Conservation (phyloP, 2,329 filamentous ascomycete genomes). For the Cadophora sp. region DNA sequence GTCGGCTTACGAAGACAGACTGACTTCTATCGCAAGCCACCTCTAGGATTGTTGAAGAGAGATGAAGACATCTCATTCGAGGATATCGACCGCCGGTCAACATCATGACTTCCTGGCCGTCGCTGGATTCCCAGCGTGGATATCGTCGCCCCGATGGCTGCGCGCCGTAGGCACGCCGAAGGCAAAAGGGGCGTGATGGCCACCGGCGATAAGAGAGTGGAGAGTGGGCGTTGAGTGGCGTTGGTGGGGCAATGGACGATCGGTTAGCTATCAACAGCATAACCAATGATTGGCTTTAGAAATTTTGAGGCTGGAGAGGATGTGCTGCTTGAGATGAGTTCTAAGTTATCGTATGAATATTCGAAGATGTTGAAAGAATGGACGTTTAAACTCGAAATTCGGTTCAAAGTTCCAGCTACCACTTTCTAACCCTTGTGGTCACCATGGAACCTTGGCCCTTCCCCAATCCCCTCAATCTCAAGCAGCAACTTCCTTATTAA, state of each 20-base stretch:
- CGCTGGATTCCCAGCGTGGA: constrained; percentile 18
- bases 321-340: too few relatives aligned
- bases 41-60: neutral
- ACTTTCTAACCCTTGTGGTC: neutral
- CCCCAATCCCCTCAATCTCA: neutral
- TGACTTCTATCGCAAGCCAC: constrained; percentile 1
- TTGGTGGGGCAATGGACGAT: constrained; percentile 17
- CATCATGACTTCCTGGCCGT: neutral
- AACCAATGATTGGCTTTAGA: constrained; percentile 13
- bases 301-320: neutral
- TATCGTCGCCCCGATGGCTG: constrained; percentile 26
- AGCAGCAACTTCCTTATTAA: constrained; percentile 17
- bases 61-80: constrained; percentile 1
- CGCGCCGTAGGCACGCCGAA: constrained; percentile 35
- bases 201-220: constrained; percentile 28
- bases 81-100: constrained; percentile 10
- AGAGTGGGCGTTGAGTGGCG: constrained; percentile 24
- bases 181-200: constrained; percentile 23
- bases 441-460: neutral
- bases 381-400: neutral
- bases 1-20: neutral
- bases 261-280: constrained; percentile 24
- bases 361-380: neutral
- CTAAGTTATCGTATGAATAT: too few relatives aligned
- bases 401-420: neutral